Conservation (phyloP, 176 grass and related monocot species). For the Bolboschoenus planiculmis region DNA sequence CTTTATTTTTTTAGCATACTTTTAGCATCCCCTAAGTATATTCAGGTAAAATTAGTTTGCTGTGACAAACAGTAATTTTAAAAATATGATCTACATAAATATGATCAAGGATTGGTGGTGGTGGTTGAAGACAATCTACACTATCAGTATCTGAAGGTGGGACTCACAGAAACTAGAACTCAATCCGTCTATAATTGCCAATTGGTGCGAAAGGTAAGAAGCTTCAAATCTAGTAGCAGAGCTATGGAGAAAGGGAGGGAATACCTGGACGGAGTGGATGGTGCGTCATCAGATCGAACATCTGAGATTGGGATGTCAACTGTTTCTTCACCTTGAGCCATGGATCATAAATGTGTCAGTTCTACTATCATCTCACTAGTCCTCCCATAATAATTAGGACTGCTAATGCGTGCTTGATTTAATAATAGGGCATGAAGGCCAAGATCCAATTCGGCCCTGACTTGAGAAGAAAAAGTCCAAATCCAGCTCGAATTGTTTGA, state of each 20-base stretch:
- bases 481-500: neutral
- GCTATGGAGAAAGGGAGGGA: neutral
- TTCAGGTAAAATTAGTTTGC: neutral
- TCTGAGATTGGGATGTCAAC: constrained; percentile 12
- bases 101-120: neutral
- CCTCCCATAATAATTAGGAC: neutral
- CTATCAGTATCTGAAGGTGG: neutral
- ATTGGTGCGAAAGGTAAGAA: neutral
- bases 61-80: no score
- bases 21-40: neutral
- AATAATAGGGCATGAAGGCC: neutral
- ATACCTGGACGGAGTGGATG: constrained; percentile 20
- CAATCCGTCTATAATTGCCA: neutral
- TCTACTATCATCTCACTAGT: neutral
- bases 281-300: neutral
- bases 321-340: constrained; percentile 16
- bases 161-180: neutral
- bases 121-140: neutral
- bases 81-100: no score
- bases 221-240: neutral
- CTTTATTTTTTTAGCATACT: neutral
- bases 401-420: neutral
- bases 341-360: neutral
- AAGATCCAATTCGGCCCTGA: neutral
- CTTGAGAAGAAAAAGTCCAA: neutral